These are phyloP conservation scores for Nakaseomyces nivariensis DNA, from an alignment of 1,139 yeast species.

Conservation along the genomic window DNA sequence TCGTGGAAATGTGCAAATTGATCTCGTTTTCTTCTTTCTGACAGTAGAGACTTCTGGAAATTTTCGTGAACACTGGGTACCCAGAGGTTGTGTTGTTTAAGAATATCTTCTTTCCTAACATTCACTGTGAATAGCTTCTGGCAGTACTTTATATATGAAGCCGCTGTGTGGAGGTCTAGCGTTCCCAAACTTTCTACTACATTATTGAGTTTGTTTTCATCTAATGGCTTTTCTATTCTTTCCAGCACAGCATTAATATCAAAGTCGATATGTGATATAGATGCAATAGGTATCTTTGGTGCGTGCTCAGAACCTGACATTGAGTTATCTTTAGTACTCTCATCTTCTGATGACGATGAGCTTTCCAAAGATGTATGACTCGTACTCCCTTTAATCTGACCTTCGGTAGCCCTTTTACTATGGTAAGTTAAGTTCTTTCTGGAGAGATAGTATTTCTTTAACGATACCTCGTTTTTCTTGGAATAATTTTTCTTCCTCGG, in stretches of 20 bases:
- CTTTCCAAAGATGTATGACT: background rate
- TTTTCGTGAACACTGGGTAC: background rate
- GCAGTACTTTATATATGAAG: slow-evolving; percentile 9
- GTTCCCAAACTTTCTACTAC: background rate
- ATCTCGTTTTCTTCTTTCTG: background rate
- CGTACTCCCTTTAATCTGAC: background rate
- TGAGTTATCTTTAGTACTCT: background rate
- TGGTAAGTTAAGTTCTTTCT: slow-evolving; percentile 4
- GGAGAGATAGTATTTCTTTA: slow-evolving; percentile 15
- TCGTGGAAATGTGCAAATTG: background rate
- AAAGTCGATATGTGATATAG: slow-evolving; percentile 1
- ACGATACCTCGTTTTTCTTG: slow-evolving; percentile 12
- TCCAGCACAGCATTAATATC: background rate
- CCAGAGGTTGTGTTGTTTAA: slow-evolving; percentile 6
- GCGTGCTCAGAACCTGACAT: background rate
- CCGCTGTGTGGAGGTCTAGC: slow-evolving; percentile 3
- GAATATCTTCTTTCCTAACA: slow-evolving; percentile 5
- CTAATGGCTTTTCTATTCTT: background rate
- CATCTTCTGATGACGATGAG: background rate
- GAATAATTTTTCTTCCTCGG: background rate
- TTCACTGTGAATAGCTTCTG: slow-evolving; percentile 7
- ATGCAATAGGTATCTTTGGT: background rate
- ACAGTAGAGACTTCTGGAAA: background rate
- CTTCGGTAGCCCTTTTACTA: background rate
- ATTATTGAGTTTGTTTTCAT: background rate